Evolutionary conservation across 2,329 filamentous ascomycete species (phyloP).

Genomic region (Colletotrichum musicola): DNA sequence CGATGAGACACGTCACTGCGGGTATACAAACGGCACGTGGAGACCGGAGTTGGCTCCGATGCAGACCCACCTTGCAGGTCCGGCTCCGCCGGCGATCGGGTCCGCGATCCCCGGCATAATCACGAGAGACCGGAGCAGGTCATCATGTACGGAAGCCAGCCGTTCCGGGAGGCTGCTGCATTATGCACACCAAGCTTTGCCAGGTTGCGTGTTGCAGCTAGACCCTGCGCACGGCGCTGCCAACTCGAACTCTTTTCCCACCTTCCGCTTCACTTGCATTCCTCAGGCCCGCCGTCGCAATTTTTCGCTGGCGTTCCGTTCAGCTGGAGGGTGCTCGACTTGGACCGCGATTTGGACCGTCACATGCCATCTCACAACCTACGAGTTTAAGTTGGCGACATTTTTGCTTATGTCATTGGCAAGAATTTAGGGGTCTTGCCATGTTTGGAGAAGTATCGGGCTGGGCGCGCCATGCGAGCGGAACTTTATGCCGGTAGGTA

Average conservation of each 20-base stretch:
- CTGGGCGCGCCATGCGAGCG: slow-evolving; percentile 20
- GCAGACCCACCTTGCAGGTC: not conserved
- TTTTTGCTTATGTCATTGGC: slow-evolving; percentile 18
- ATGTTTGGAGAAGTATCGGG: slow-evolving; percentile 15
- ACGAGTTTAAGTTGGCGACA: not conserved
- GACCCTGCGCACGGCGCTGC: too few relatives aligned
- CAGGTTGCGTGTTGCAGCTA: not conserved
- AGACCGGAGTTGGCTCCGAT: not conserved
- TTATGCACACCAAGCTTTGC: not conserved
- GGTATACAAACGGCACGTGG: not conserved
- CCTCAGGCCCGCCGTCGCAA: not conserved
- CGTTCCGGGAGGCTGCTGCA: not conserved
- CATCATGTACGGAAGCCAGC: not conserved
- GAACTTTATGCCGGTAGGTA: slow-evolving; percentile 24
- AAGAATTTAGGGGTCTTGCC: slow-evolving; percentile 23
- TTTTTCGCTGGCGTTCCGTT: not conserved
- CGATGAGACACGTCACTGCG: too few relatives aligned
- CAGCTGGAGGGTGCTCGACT: too few relatives aligned
- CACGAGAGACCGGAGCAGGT: not conserved
- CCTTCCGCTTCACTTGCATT: not conserved
- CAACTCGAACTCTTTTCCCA: too few relatives aligned
- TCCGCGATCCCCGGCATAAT: not conserved
- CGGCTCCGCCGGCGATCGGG: not conserved
- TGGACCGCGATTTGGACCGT: not conserved
- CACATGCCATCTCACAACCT: slow-evolving; percentile 14